Percentiles rank a stretch among this genome's conserved stretches.
Evolutionary conservation across 345 rosid genomes (phyloP).

Genomic region (Geranium rotundifolium): DNA sequence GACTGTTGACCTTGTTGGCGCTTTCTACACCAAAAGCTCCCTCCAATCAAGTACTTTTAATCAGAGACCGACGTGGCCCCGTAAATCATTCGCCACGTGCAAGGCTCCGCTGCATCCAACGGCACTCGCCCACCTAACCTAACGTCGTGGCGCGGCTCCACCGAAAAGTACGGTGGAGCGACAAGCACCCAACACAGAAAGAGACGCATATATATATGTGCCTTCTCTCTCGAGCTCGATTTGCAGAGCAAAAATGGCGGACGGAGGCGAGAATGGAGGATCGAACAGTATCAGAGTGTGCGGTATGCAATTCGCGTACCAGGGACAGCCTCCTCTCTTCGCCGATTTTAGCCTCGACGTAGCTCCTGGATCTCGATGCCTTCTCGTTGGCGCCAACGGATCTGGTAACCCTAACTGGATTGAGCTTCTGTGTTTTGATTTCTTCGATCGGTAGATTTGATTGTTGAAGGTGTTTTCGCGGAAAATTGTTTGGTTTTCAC

Average conservation of each 20-base stretch:
- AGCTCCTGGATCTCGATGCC: conserved; percentile 75
- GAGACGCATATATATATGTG: background rate
- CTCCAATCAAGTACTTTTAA: background rate
- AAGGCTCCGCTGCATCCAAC: background rate
- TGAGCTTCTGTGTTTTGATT: too few species aligned
- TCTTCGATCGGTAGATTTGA: too few species aligned
- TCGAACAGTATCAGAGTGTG: conserved; percentile 36
- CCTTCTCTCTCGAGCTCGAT: background rate
- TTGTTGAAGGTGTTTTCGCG: background rate
- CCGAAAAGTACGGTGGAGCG: too few species aligned
- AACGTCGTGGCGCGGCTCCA: too few species aligned
- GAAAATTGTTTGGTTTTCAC: background rate
- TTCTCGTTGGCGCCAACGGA: conserved; percentile 89
- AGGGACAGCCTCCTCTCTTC: conserved; percentile 51
- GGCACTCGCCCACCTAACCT: too few species aligned
- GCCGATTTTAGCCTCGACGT: conserved; percentile 52
- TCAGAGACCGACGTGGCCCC: background rate
- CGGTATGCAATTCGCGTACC: conserved; percentile 77
- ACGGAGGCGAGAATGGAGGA: conserved; percentile 16
- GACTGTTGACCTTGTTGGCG: too few species aligned
- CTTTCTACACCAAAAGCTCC: background rate
- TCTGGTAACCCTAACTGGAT: conserved; percentile 38
- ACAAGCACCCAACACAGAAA: background rate
- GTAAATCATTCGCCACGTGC: background rate
- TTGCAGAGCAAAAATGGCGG: conserved; percentile 2